phyloP scores from a whole-genome alignment of 177 flowering plant genomes.

The Tripterygium wilfordii region DNA sequence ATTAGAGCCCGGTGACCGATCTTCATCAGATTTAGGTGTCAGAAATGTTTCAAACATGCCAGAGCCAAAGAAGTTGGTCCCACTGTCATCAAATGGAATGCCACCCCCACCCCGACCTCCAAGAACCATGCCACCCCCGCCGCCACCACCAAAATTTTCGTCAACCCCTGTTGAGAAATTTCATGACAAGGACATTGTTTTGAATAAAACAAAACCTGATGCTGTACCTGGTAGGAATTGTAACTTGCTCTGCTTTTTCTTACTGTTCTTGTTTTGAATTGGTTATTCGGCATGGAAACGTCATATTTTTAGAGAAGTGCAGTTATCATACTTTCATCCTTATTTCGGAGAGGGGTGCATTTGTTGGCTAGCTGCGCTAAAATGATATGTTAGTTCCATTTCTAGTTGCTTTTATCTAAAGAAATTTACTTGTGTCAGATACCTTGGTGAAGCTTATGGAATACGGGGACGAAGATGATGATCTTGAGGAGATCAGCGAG shows the following conservation, averaged over 20 bases:
- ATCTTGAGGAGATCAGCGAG: constrained; percentile 33
- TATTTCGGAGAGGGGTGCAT: too few species aligned
- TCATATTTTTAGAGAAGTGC: too few species aligned
- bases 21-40: constrained; percentile 19
- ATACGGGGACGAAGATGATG: constrained; percentile 94
- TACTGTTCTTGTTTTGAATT: too few species aligned
- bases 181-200: constrained; percentile 12
- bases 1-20: constrained; percentile 27
- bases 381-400: neutral
- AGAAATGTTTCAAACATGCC: constrained; percentile 50
- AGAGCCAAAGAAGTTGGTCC: constrained; percentile 56
- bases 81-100: constrained; percentile 40
- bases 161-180: constrained; percentile 10
- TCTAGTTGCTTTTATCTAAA: neutral
- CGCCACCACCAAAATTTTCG: constrained; percentile 23
- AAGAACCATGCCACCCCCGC: constrained; percentile 23
- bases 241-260: neutral
- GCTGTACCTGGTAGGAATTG: constrained; percentile 50
- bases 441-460: constrained; percentile 76
- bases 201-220: constrained; percentile 24
- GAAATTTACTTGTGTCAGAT: constrained; percentile 32
- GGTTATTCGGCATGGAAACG: too few species aligned
- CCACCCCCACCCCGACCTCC: constrained; percentile 46
- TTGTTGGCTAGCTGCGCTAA: too few species aligned
- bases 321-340: too few species aligned